Percentiles rank a stretch among this genome's conserved stretches.
Conservation (phyloP, 2,329 filamentous ascomycete genomes). For the Colletotrichum cordylinicola region DNA sequence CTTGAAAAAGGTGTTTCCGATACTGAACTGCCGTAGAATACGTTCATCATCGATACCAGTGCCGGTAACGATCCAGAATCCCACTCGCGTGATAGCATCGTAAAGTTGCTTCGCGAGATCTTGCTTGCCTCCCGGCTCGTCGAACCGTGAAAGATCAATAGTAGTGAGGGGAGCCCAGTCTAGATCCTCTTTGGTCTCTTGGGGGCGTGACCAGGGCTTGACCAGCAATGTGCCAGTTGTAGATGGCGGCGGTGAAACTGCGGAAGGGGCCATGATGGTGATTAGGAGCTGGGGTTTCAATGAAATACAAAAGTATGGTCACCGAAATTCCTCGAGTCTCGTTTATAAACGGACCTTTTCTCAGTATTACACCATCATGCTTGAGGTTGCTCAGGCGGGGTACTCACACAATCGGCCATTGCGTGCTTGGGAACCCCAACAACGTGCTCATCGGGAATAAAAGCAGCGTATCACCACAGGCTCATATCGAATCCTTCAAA, state of each 20-base stretch:
- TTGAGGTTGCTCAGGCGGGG: not conserved
- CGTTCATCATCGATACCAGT: not conserved
- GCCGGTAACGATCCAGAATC: not conserved
- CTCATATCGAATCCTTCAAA: not conserved
- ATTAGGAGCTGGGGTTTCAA: not conserved
- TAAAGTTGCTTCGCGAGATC: not conserved
- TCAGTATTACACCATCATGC: not conserved
- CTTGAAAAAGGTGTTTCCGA: not conserved
- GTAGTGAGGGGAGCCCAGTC: not conserved
- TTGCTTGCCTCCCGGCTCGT: not conserved
- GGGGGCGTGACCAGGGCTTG: not conserved
- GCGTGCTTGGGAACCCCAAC: not conserved
- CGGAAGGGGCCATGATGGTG: not conserved
- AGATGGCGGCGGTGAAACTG: not conserved
- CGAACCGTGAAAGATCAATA: not conserved
- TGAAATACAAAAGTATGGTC: not conserved
- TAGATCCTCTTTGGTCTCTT: not conserved
- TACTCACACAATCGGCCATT: not conserved
- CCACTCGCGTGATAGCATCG: not conserved
- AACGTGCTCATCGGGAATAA: not conserved
- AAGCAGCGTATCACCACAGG: not conserved
- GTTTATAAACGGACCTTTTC: not conserved
- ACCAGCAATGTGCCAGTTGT: not conserved
- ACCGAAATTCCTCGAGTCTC: not conserved
- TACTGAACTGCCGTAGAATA: not conserved